Evolutionary conservation across 2,329 filamentous ascomycete genomes (phyloP), one percentile per base, ranked within the genome.

Genomic region (Fusarium sp.): DNA sequence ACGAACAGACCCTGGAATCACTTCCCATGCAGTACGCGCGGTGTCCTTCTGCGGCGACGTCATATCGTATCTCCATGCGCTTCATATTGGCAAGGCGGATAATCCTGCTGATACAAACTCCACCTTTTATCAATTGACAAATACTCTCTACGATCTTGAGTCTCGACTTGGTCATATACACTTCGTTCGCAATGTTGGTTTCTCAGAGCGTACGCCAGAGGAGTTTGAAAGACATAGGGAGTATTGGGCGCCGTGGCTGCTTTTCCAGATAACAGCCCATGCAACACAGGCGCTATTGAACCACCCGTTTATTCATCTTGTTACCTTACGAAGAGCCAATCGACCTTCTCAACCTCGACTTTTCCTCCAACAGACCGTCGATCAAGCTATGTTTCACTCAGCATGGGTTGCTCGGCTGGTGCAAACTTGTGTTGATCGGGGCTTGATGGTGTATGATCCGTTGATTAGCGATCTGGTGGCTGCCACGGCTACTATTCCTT

Each of bases 331-430:
- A n/a, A 46, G 52, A 15, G 56, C 44, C 0, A 67, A 57, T 15
- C 50, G 62, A 3, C 53, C 66, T 1, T 65, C 62, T 11, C 70
- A 69, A 2, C 69, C 70, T 0, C 52, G 69, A 1, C 20, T 71
- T 0, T 72, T 72, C 19, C 20, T 72, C 0, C 69, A 72, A 8
- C 58, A 67, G 11, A 71, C 69, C 1, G 68, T 72, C 1, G 69
- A 72, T 5, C 69, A 72, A 3, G 70, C 70, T 1, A 56, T 72
- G 46, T 72, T 69, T n/a, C 68, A 72, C 26, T 70, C 65, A 9
- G 62, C 60, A 1, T 72, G 69, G 70, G 70, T 72, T 7, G 55
- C 59, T 1, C 43, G 68, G 2, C 36, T 72, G 17, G 50, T 70
- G 1, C 65, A 72, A 21, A 72, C 68, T 14, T 71, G 69, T 14